Percentiles rank a stretch among this genome's conserved stretches.
These are phyloP conservation scores for Acidiella bohemica DNA, from an alignment of 495 filamentous ascomycete species.

Conservation along the genomic window DNA sequence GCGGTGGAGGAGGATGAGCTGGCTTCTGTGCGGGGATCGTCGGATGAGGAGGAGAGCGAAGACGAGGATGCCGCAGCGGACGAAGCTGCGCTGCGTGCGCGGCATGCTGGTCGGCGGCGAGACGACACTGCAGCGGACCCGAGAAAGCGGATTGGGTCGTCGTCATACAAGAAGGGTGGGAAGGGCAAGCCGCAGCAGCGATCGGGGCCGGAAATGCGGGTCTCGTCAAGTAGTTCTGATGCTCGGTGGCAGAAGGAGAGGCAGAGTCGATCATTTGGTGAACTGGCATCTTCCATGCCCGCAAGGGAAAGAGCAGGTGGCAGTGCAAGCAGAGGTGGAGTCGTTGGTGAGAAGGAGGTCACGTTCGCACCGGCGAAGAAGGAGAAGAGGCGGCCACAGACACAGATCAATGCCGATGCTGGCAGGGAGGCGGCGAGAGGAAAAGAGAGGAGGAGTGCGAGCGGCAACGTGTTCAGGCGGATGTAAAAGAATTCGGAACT, in stretches of 20 bases:
- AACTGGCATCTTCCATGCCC: conserved; percentile 41
- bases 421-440: conserved; percentile 26
- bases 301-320: conserved; percentile 28
- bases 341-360: conserved; percentile 72
- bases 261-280: conserved; percentile 52
- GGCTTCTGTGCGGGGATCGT: conserved; percentile 20
- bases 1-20: conserved; percentile 54
- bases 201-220: conserved; percentile 38
- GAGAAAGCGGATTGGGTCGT: conserved; percentile 45
- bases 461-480: conserved; percentile 54
- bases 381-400: conserved; percentile 32
- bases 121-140: conserved; percentile 12
- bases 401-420: conserved; percentile 28
- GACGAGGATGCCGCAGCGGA: conserved; percentile 32
- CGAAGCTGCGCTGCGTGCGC: conserved; percentile 11
- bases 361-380: conserved; percentile 64
- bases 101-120: conserved; percentile 23
- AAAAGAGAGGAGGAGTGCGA: conserved; percentile 52
- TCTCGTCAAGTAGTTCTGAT: conserved; percentile 36
- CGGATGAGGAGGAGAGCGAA: conserved; percentile 19
- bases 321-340: conserved; percentile 34
- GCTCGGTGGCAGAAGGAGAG: conserved; percentile 28
- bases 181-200: conserved; percentile 5
- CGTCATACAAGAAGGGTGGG: conserved; percentile 43
- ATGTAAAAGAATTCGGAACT: too few relatives aligned